Evolutionary conservation across 352 stramenopile species (phyloP).

Genomic region (Phytophthora citricola): DNA sequence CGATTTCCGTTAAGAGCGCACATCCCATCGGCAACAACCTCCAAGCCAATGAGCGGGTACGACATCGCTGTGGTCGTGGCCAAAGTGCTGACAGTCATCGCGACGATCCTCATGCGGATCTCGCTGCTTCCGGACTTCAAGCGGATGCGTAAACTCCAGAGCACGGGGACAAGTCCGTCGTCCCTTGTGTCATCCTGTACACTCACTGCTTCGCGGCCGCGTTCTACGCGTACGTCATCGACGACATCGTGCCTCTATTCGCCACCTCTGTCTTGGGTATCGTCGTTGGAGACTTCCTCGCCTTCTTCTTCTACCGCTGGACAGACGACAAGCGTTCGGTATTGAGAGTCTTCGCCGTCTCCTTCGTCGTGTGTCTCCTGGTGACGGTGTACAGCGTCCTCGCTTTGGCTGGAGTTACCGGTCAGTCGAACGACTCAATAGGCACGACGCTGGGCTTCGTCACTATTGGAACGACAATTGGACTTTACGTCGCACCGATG

Average conservation of each 20-base stretch:
- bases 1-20: not conserved
- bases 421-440: slow-evolving; percentile 23
- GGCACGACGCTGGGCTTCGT: slow-evolving; percentile 45
- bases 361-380: slow-evolving; percentile 8
- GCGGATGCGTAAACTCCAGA: slow-evolving; percentile 25
- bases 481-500: slow-evolving; percentile 62
- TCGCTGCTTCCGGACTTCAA: slow-evolving; percentile 35
- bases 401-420: slow-evolving; percentile 23
- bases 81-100: slow-evolving; percentile 23
- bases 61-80: not conserved
- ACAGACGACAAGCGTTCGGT: slow-evolving; percentile 9
- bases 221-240: slow-evolving; percentile 29
- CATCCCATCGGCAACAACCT: not conserved
- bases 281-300: slow-evolving; percentile 12
- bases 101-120: slow-evolving; percentile 39
- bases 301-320: slow-evolving; percentile 25
- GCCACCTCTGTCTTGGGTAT: slow-evolving; percentile 24
- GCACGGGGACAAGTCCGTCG: slow-evolving; percentile 31
- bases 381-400: slow-evolving; percentile 37
- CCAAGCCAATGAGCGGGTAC: not conserved
- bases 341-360: not conserved
- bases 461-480: slow-evolving; percentile 46
- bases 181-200: slow-evolving; percentile 28
- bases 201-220: slow-evolving; percentile 28
- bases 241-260: slow-evolving; percentile 30